Evolutionary conservation across 305 asterid genomes (phyloP), one percentile per base, ranked within the genome.

Genomic region (Plantago coronopus): DNA sequence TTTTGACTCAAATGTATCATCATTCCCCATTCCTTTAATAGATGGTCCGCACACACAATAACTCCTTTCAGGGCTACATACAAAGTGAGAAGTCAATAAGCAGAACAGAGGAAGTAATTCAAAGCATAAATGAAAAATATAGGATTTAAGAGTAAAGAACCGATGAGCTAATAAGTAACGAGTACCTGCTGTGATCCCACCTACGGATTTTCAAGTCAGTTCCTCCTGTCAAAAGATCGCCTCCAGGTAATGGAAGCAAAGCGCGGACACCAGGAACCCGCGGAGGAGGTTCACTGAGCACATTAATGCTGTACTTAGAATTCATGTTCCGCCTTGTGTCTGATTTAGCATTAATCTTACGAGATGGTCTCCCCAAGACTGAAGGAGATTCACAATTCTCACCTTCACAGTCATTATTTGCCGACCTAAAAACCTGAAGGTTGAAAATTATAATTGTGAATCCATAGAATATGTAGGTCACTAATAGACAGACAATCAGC

Each of bases 171-270:
- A 58, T 48, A 46, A 54, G 45, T 31, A 63, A 58, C 45, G 43
- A 54, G 45, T 63, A 83, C 91, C 97, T 89, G 79, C 86, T 83
- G 71, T 94, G 99, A 69, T 94, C 95, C 97, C 97, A 94, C 42
- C 95, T 86, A 29, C 99, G 99, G 62, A 94, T 84, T 74, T 82
- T 94, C 81, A 94, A 79, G 83, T 94, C 99, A 46, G 95, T 85
- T 57, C 99, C 97, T 75, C 95, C 99, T 1, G 99, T 89, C 74
- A 94, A 72, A 44, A 94, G 76, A 83, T 94, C 97, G 65, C 99
- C 99, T 62, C 97, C 89, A 67, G 97, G 96, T 74, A 94, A 78
- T 12, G 99, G 99, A 73, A 94, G 95, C 86, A 94, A 82, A 15
- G 99, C 83, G 61, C 97, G 99, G 70, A 89, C 76, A 63, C 99